Conservation (phyloP, 371 early-diverging fungal genomes). For the Chytridium lagenaria region DNA sequence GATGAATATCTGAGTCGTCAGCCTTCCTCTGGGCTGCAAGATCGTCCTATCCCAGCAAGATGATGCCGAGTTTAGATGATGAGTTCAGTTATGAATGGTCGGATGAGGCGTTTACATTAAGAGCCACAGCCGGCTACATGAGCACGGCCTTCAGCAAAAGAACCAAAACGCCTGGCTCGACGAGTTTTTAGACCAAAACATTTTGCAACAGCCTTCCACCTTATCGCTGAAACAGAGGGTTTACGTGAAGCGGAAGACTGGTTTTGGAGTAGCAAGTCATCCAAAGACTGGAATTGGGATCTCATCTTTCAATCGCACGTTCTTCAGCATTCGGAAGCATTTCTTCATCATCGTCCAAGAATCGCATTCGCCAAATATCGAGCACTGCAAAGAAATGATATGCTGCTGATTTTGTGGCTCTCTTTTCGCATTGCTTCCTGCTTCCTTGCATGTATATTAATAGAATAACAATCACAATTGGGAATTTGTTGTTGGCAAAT, state of each 20-base stretch:
- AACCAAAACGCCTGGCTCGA: not conserved
- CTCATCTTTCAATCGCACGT: not conserved
- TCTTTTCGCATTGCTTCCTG: not conserved
- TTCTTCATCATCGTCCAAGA: not conserved
- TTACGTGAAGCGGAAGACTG: not conserved
- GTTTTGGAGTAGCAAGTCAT: not conserved
- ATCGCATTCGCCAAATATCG: not conserved
- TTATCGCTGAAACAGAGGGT: not conserved
- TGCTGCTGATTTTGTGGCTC: too few relatives aligned
- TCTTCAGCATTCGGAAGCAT: not conserved
- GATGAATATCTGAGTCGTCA: not conserved
- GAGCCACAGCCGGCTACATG: not conserved
- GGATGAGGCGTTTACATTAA: not conserved
- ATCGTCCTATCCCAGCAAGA: too few relatives aligned
- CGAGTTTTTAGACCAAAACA: not conserved
- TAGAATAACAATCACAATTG: not conserved
- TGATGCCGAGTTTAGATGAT: not conserved
- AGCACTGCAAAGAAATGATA: not conserved
- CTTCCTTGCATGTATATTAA: not conserved
- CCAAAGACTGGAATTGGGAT: slow-evolving; percentile 4
- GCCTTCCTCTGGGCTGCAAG: too few relatives aligned
- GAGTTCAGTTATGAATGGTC: not conserved
- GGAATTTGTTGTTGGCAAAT: not conserved
- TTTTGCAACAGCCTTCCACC: not conserved
- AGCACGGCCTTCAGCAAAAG: not conserved